Conservation (phyloP, 352 stramenopile species). For the Globisporangium camurandrum region DNA sequence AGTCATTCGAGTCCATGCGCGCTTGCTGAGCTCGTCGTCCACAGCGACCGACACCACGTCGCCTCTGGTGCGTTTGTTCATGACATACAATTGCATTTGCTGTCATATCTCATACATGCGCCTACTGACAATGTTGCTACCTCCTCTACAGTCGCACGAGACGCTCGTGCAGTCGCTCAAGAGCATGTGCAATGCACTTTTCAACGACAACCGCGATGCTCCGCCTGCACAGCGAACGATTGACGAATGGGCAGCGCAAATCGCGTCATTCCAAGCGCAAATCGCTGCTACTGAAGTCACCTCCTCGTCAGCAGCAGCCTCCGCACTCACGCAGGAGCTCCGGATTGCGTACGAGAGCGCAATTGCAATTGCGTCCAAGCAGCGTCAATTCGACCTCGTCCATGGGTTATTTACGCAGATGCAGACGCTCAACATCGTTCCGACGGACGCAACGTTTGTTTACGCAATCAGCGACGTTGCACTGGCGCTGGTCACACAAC, state of each 20-base stretch:
- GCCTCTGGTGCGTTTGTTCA: slow-evolving; percentile 3
- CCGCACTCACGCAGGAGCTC: slow-evolving; percentile 23
- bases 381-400: slow-evolving; percentile 50
- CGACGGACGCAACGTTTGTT: slow-evolving; percentile 30
- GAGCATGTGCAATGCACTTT: slow-evolving; percentile 45
- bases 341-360: slow-evolving; percentile 47
- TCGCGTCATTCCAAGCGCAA: slow-evolving; percentile 22
- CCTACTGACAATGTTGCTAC: no score
- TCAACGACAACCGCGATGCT: slow-evolving; percentile 33
- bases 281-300: no score
- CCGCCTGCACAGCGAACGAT: slow-evolving; percentile 19
- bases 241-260: slow-evolving; percentile 22
- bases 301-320: not conserved
- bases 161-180: slow-evolving; percentile 32
- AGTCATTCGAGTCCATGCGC: not conserved
- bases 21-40: slow-evolving; percentile 8
- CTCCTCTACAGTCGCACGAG: slow-evolving; percentile 11
- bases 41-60: slow-evolving; percentile 1
- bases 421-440: slow-evolving; percentile 23
- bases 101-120: no score
- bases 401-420: slow-evolving; percentile 37
- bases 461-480: slow-evolving; percentile 52
- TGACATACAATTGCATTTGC: no score
- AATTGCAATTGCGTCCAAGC: slow-evolving; percentile 65
- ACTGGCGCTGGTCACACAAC: slow-evolving; percentile 26